These are phyloP conservation scores for Neopestalotiopsis rosae DNA, from an alignment of 2,329 filamentous ascomycete species.

Conservation along the genomic window DNA sequence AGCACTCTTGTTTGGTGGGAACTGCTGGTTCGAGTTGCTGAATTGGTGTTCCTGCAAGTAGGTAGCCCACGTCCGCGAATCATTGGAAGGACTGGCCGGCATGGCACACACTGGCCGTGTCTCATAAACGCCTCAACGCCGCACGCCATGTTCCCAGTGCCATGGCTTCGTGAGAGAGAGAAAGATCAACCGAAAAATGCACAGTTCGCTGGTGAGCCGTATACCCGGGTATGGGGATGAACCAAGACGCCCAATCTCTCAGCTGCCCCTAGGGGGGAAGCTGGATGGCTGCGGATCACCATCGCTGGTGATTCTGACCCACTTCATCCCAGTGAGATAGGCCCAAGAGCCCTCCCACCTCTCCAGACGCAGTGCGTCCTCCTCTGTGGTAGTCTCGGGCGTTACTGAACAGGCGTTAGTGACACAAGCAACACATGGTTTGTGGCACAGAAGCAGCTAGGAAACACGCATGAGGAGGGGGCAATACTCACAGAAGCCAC, in stretches of 20 bases:
- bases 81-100: slow-evolving; percentile 20
- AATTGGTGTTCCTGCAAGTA: slow-evolving; percentile 30
- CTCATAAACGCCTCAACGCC: slow-evolving; percentile 31
- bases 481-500: slow-evolving; percentile 75
- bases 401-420: slow-evolving; percentile 55
- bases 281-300: slow-evolving; percentile 71
- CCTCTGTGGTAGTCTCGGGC: slow-evolving; percentile 74
- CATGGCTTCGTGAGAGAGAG: slow-evolving; percentile 28
- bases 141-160: slow-evolving; percentile 30
- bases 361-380: slow-evolving; percentile 69
- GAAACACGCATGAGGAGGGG: background rate
- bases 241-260: slow-evolving; percentile 24
- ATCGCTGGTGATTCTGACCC: slow-evolving; percentile 72
- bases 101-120: slow-evolving; percentile 24
- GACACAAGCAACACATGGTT: slow-evolving; percentile 2
- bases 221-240: background rate
- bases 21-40: slow-evolving; percentile 25
- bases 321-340: slow-evolving; percentile 76
- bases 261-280: slow-evolving; percentile 73
- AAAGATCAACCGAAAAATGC: slow-evolving; percentile 34
- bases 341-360: slow-evolving; percentile 87
- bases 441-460: slow-evolving; percentile 6
- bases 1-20: background rate
- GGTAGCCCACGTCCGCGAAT: slow-evolving; percentile 33
- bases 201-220: background rate